These are phyloP conservation scores for Irpex sp. DNA, from an alignment of 1,284 basidiomycete species.

Conservation along the genomic window DNA sequence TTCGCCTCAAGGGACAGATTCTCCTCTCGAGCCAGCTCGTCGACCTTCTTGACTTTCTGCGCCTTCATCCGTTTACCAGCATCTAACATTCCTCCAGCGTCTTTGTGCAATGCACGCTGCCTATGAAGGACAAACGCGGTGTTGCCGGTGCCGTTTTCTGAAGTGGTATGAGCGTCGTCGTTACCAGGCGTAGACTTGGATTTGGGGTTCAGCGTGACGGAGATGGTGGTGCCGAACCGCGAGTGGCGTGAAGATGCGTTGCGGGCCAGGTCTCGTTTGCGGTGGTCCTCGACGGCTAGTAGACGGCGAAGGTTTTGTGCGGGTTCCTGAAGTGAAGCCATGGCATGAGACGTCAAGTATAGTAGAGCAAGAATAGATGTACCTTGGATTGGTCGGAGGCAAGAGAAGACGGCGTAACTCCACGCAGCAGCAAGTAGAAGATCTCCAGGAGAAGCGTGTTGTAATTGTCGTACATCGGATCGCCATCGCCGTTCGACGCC, in stretches of 20 bases:
- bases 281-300: slow-evolving; percentile 65
- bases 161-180: slow-evolving; percentile 13
- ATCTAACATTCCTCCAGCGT: slow-evolving; percentile 75
- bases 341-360: slow-evolving; percentile 2
- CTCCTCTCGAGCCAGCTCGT: slow-evolving; percentile 68
- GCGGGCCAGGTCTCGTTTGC: slow-evolving; percentile 51
- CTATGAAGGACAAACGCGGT: slow-evolving; percentile 70
- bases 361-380: slow-evolving; percentile 12
- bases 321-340: slow-evolving; percentile 45
- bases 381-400: slow-evolving; percentile 68
- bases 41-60: slow-evolving; percentile 61
- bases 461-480: slow-evolving; percentile 73
- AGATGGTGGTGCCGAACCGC: slow-evolving; percentile 89
- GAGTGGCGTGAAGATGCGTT: slow-evolving; percentile 81
- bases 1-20: slow-evolving; percentile 72
- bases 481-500: slow-evolving; percentile 65
- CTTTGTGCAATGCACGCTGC: slow-evolving; percentile 74
- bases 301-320: slow-evolving; percentile 63
- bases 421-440: slow-evolving; percentile 81
- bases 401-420: slow-evolving; percentile 61
- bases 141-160: slow-evolving; percentile 8
- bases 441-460: slow-evolving; percentile 90
- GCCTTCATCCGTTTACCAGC: slow-evolving; percentile 56
- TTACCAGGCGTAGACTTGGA: slow-evolving; percentile 30
- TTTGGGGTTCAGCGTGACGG: slow-evolving; percentile 62